Evolutionary conservation across 2,329 filamentous ascomycete species (phyloP).

Genomic region (Colletotrichum spinosum): DNA sequence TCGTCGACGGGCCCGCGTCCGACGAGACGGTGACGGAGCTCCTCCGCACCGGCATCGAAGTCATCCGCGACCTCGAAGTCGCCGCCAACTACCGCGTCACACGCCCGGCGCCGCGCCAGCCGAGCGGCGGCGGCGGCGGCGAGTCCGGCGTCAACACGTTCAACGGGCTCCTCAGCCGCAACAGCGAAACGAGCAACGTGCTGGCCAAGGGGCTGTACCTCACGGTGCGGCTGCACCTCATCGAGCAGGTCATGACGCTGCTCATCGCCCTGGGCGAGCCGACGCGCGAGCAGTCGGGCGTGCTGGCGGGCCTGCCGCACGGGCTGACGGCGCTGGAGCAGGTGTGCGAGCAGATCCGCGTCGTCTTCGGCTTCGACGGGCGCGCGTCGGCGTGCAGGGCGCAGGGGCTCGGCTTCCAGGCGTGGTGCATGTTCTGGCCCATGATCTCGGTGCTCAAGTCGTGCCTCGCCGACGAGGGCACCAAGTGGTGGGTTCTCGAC

Average conservation of each 20-base stretch:
- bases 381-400: slow-evolving; percentile 11
- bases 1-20: background rate
- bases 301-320: slow-evolving; percentile 26
- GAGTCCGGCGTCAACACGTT: slow-evolving; percentile 7
- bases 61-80: slow-evolving; percentile 27
- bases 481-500: slow-evolving; percentile 21
- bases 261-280: slow-evolving; percentile 26
- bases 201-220: slow-evolving; percentile 22
- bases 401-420: slow-evolving; percentile 22
- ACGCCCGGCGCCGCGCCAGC: background rate
- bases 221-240: slow-evolving; percentile 18
- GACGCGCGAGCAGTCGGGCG: slow-evolving; percentile 20
- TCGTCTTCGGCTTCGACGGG: slow-evolving; percentile 28
- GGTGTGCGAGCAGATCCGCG: slow-evolving; percentile 29
- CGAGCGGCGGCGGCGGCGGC: background rate
- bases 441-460: slow-evolving; percentile 27
- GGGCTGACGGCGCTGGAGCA: slow-evolving; percentile 31
- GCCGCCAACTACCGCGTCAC: slow-evolving; percentile 17
- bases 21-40: background rate
- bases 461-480: slow-evolving; percentile 11
- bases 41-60: slow-evolving; percentile 14
- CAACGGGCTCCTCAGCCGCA: slow-evolving; percentile 23
- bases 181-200: slow-evolving; percentile 39
- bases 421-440: slow-evolving; percentile 35
- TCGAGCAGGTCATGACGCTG: slow-evolving; percentile 20